Base-by-base conservation (phyloP, 1,139 yeast genomes). In the Lodderomyces orthopsilosis region DNA sequence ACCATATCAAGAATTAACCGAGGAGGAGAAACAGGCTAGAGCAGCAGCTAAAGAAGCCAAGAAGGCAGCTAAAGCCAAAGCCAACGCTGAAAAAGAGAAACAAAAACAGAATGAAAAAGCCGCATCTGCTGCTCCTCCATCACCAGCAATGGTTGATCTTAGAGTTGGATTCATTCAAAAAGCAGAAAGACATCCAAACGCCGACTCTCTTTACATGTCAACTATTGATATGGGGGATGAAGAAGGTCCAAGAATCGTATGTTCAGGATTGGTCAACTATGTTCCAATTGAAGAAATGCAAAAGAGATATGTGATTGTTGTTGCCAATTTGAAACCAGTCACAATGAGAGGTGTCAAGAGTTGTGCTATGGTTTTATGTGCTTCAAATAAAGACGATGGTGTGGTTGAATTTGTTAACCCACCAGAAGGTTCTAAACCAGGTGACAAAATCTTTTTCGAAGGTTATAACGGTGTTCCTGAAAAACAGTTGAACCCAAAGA, bases 141-240 rank as follows among this genome's bases (percentile, higher is more conserved):
- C 76, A 53, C 96, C 97, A 50, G 79, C 95, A 27, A 74, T 85
- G 78, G 80, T 93, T 61, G 97, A 91, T 62, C 81, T 93, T 68
- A 83, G 96, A 62, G 97, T 93, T 48, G 99, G 99, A 40, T 89
- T 84, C 76, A 94, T 94, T 59, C 91, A 91, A 71, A 93, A 93
- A 74, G 97, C 97, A 41, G 77, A 87, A 61, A 88, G 88, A 68
- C 99, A 94, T 70, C 98, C 98, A 50, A 94, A 94, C 63, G 99
- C 98, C 33, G 99, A 94, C 67, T 77, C 96, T 3, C 76, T 94
- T 58, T 94, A 94, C 64, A 95, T 93, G 49, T 91, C 98, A 27
- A 93, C 98, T 44, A 93, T 94, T 58, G 90, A 94, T 52, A 84
- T 89, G 77, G 99, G 98, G 52, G 98, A 93, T 59, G 91, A 75